Base-by-base conservation (phyloP, 306 rosid species). In the Prunus padus region DNA sequence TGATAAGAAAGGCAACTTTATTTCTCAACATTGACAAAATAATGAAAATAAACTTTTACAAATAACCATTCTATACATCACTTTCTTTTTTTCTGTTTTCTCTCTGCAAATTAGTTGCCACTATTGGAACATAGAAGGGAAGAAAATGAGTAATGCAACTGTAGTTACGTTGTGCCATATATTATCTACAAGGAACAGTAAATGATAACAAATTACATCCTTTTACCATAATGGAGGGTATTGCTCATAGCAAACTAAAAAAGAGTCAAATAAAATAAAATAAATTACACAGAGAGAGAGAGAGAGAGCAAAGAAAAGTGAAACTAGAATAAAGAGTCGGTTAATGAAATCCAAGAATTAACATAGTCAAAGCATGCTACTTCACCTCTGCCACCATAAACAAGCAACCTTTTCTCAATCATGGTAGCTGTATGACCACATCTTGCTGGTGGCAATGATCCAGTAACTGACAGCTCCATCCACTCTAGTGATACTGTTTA, bases 311-410 rank as follows among this genome's bases (percentile, higher is more conserved):
- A 14, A 6, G 37, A 4, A 28, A 61, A 26, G 3, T 61, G 2
- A 30, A 28, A 30, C 44, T 61, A 5, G 22, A 45, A 6, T 2
- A 16, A 69, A 44, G 49, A 44, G 44, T 45, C n/a, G 2, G 15
- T 63, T 20, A 65, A 47, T 61, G 47, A 50, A 76, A 76, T 59
- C 51, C 68, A 76, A 67, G 63, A 37, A 64, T 37, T 67, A 61
- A 71, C 55, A 26, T 23, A 77, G 37, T 69, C 4, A 80, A 54
- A 65, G 65, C 54, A 73, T 69, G 79, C 52, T 64, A 80, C 71
- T 72, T 81, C 80, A 95, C 97, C 97, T 92, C 98, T 90, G 76
- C 97, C 98, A 31, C 98, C 98, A 79, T 87, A 92, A 66, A 95
- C 94, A 77, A 95, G 93, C 84, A 95, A 68, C 77, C 97, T 85